Evolutionary conservation across 23 red algal species (phyloP).

Genomic region (Chondrus crispus): DNA sequence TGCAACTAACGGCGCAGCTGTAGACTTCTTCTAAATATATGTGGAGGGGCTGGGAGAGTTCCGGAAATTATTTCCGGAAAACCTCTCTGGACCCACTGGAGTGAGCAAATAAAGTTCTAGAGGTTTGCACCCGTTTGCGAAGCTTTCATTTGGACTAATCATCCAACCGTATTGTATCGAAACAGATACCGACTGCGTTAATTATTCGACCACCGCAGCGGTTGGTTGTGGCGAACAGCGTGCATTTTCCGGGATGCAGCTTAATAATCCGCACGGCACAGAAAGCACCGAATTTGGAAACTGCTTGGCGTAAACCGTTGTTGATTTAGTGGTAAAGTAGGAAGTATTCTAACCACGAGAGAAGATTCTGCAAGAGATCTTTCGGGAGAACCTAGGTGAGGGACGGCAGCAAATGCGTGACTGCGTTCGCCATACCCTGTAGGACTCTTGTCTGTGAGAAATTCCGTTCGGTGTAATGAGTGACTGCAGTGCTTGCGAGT

Average conservation of each 20-base stretch:
- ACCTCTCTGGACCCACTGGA: neutral
- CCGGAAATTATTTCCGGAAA: neutral
- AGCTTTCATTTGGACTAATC: neutral
- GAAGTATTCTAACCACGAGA: neutral
- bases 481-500: conserved; percentile 4
- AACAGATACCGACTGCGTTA: neutral
- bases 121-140: neutral
- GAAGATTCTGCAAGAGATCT: neutral
- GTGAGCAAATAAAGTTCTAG: neutral
- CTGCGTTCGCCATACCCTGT: conserved; percentile 12
- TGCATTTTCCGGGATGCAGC: conserved; percentile 8
- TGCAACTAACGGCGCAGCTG: neutral
- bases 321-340: neutral
- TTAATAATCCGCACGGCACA: neutral
- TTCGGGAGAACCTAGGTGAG: neutral
- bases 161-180: neutral
- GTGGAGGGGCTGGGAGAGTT: neutral
- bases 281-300: neutral
- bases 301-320: neutral
- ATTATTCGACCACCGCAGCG: neutral
- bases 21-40: neutral
- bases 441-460: neutral
- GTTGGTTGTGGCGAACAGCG: neutral
- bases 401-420: neutral
- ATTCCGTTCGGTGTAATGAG: neutral